Evolutionary conservation across 495 filamentous ascomycete genomes (phyloP).

Genomic region (Tuber aestivum): DNA sequence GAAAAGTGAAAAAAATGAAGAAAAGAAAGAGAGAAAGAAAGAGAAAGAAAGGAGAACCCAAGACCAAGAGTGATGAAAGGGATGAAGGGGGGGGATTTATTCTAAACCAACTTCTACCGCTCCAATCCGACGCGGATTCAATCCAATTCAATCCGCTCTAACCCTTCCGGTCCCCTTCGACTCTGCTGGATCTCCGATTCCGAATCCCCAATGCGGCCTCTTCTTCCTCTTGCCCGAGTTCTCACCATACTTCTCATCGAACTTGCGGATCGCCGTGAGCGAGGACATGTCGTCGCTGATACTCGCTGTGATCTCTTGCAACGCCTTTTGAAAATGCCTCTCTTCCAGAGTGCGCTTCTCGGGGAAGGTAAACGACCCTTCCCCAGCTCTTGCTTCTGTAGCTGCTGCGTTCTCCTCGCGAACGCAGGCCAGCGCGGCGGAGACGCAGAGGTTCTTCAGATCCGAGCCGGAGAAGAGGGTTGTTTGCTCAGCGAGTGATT

Average conservation of each 20-base stretch:
- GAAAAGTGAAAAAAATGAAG: too few relatives aligned
- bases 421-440: conserved; percentile 82
- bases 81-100: neutral
- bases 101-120: neutral
- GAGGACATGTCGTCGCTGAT: conserved; percentile 92
- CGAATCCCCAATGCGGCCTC: conserved; percentile 60
- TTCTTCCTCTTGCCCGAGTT: conserved; percentile 66
- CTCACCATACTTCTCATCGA: conserved; percentile 94
- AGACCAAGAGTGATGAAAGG: neutral
- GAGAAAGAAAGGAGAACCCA: neutral
- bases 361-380: conserved; percentile 55
- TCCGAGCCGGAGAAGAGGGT: conserved; percentile 96
- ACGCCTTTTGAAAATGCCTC: conserved; percentile 73
- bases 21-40: too few relatives aligned
- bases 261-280: conserved; percentile 79
- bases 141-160: conserved; percentile 22
- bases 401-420: conserved; percentile 67
- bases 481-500: conserved; percentile 65
- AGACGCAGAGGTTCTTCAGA: conserved; percentile 86
- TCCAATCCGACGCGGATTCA: neutral
- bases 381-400: conserved; percentile 51
- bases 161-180: conserved; percentile 36
- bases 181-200: conserved; percentile 46
- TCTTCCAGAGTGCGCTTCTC: conserved; percentile 59
- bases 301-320: conserved; percentile 85